Conservation (phyloP, 148 eudicot species). For the Nyssa sinensis region DNA sequence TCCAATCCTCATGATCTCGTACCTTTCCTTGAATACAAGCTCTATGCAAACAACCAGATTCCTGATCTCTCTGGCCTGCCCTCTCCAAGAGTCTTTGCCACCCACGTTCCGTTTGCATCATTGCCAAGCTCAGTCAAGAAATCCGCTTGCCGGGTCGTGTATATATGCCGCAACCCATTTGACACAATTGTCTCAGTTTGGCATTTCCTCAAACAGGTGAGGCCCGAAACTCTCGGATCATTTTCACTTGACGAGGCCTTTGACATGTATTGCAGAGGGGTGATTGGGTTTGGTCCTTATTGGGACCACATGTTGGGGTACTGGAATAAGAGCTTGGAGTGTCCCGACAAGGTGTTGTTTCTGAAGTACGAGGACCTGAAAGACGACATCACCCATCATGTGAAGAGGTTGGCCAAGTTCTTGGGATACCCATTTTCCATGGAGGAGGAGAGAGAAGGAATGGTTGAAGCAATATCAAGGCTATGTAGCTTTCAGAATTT, state of each 20-base stretch:
- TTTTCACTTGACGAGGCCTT: conserved; percentile 45
- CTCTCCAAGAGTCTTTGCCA: conserved; percentile 39
- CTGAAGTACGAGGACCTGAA: conserved; percentile 50
- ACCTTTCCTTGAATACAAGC: conserved; percentile 52
- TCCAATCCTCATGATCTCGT: conserved; percentile 67
- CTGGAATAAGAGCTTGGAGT: conserved; percentile 39
- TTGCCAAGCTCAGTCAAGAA: conserved; percentile 37
- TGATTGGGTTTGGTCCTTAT: conserved; percentile 48
- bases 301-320: conserved; percentile 59
- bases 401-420: conserved; percentile 35
- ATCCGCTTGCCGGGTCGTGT: conserved; percentile 43
- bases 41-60: conserved; percentile 28
- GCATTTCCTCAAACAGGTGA: conserved; percentile 36
- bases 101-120: conserved; percentile 45
- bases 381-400: background rate
- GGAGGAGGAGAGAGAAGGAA: conserved; percentile 32
- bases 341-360: conserved; percentile 49
- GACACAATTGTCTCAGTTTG: conserved; percentile 58
- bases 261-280: conserved; percentile 50
- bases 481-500: conserved; percentile 39
- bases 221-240: conserved; percentile 30
- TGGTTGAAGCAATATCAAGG: conserved; percentile 28
- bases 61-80: conserved; percentile 23
- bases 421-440: conserved; percentile 28
- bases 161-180: conserved; percentile 57